A percentile compares a stretch with the other conserved stretches of the same genome.
Evolutionary conservation across 352 stramenopile genomes (phyloP).

Genomic region (Globisporangium cederbergense): DNA sequence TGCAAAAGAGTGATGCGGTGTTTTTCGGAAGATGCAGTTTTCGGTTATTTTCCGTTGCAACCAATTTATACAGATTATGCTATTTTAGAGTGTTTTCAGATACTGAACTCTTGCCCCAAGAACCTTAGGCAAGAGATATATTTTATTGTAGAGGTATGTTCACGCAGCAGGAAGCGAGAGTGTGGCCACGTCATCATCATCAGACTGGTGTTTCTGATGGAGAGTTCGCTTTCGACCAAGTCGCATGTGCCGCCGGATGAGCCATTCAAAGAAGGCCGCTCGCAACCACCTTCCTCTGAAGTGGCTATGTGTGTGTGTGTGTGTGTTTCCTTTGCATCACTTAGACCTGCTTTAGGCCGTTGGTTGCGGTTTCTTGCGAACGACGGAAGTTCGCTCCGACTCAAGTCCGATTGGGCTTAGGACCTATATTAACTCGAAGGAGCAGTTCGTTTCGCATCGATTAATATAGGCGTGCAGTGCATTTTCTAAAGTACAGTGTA

Average conservation of each 20-base stretch:
- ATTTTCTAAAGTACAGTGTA: too few species aligned
- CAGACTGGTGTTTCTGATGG: background rate
- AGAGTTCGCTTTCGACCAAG: too few species aligned
- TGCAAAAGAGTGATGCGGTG: background rate
- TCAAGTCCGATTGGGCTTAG: too few species aligned
- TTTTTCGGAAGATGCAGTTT: background rate
- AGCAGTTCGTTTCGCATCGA: background rate
- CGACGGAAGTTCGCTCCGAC: too few species aligned
- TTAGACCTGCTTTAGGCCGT: too few species aligned
- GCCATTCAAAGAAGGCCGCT: too few species aligned
- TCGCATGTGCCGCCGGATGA: too few species aligned
- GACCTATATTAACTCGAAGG: conserved; percentile 8
- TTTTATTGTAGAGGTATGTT: background rate
- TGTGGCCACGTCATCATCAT: background rate
- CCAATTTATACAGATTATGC: background rate
- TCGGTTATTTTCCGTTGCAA: background rate
- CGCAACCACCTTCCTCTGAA: too few species aligned
- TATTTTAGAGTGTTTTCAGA: background rate
- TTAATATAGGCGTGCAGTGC: background rate
- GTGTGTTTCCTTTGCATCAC: too few species aligned
- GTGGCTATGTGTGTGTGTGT: too few species aligned
- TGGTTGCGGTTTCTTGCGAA: too few species aligned
- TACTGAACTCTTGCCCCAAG: background rate
- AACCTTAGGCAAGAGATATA: background rate
- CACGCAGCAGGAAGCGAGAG: background rate